phyloP scores from a whole-genome alignment of 1,284 basidiomycete genomes.

The Boletus sp. region DNA sequence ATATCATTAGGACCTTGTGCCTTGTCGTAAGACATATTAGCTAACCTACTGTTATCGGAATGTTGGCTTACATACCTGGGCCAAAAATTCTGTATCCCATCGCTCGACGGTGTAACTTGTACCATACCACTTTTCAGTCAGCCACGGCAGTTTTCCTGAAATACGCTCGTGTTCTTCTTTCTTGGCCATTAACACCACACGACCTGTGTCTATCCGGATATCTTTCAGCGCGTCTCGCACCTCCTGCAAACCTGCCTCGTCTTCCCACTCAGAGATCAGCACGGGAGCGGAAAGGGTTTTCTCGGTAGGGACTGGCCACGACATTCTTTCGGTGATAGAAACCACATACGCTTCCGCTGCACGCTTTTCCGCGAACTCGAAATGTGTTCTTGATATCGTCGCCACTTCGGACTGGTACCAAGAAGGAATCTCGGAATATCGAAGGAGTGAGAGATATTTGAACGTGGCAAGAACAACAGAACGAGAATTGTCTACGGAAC shows the following conservation, averaged over 20 bases:
- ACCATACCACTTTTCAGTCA: slow-evolving; percentile 82
- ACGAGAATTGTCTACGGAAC: slow-evolving; percentile 64
- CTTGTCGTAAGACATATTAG: slow-evolving; percentile 36
- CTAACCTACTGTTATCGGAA: not conserved
- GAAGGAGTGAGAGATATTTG: slow-evolving; percentile 87
- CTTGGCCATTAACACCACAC: slow-evolving; percentile 79
- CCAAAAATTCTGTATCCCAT: slow-evolving; percentile 64
- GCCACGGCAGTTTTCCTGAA: slow-evolving; percentile 52
- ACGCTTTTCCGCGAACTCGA: slow-evolving; percentile 88
- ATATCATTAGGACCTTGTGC: slow-evolving; percentile 63
- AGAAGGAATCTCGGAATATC: slow-evolving; percentile 64
- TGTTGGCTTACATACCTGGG: slow-evolving; percentile 46
- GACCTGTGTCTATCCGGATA: slow-evolving; percentile 45
- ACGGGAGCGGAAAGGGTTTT: slow-evolving; percentile 75
- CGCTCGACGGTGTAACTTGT: slow-evolving; percentile 76
- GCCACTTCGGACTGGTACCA: slow-evolving; percentile 83
- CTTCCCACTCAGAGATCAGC: slow-evolving; percentile 78
- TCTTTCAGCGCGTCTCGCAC: slow-evolving; percentile 63
- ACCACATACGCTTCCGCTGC: slow-evolving; percentile 82
- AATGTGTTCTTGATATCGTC: slow-evolving; percentile 73
- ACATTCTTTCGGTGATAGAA: slow-evolving; percentile 74
- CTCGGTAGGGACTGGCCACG: slow-evolving; percentile 79
- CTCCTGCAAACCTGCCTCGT: slow-evolving; percentile 50
- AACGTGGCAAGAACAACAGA: slow-evolving; percentile 73
- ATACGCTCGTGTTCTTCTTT: slow-evolving; percentile 62